phyloP scores from a whole-genome alignment of 2,329 filamentous ascomycete genomes.

The Fusarium scirpi region DNA sequence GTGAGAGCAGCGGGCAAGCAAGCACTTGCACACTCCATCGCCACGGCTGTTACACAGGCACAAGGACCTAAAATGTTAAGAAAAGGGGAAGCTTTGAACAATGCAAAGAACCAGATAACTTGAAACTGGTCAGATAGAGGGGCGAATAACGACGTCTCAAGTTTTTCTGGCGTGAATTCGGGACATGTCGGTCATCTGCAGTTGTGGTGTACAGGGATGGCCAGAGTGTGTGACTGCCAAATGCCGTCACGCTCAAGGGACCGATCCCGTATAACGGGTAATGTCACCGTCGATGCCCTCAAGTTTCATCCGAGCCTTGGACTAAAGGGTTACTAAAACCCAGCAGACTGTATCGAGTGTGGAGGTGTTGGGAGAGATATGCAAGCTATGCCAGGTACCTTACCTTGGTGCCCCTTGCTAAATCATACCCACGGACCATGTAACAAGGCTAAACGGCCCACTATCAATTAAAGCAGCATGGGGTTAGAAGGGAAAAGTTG shows the following conservation, averaged over 20 bases:
- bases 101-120: constrained; percentile 12
- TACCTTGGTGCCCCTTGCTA: constrained; percentile 38
- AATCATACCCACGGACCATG: constrained; percentile 37
- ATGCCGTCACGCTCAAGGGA: constrained; percentile 44
- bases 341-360: constrained; percentile 38
- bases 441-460: constrained; percentile 23
- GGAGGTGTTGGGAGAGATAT: constrained; percentile 33
- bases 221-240: constrained; percentile 35
- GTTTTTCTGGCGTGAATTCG: constrained; percentile 45
- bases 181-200: constrained; percentile 43
- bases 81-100: constrained; percentile 3
- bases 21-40: constrained; percentile 46
- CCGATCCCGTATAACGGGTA: constrained; percentile 18
- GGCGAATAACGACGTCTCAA: constrained; percentile 19
- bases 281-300: constrained; percentile 24
- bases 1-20: constrained; percentile 52
- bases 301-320: constrained; percentile 25
- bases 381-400: constrained; percentile 40
- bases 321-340: constrained; percentile 40
- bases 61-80: constrained; percentile 16
- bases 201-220: constrained; percentile 36
- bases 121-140: constrained; percentile 27
- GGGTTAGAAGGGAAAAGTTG: constrained; percentile 30
- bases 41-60: constrained; percentile 39
- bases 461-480: constrained; percentile 41